Evolutionary conservation across 2,329 filamentous ascomycete genomes (phyloP).

Genomic region (Madurella fahalii): DNA sequence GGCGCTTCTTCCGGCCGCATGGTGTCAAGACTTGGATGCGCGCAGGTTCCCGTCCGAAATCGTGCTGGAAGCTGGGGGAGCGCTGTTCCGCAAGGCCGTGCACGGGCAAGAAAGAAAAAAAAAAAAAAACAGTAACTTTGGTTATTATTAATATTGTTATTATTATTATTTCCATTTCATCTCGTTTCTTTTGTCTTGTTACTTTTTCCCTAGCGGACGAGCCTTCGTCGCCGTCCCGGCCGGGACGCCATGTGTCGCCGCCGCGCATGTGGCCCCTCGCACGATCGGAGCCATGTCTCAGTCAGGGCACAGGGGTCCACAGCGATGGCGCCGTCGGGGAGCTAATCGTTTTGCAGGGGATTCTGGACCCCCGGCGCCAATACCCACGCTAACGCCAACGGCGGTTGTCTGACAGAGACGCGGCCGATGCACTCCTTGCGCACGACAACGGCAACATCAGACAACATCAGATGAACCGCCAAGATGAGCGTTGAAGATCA

Average conservation of each 20-base stretch:
- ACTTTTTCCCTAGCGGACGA: too few species aligned
- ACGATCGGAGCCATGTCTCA: slow-evolving; percentile 24
- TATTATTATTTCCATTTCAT: neutral
- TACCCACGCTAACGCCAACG: slow-evolving; percentile 8
- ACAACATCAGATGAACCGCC: slow-evolving; percentile 18
- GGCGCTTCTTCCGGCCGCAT: slow-evolving; percentile 2
- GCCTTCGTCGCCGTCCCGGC: neutral
- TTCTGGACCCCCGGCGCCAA: neutral
- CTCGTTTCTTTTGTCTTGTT: too few species aligned
- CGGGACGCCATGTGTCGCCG: slow-evolving; percentile 15
- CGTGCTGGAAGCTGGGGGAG: neutral
- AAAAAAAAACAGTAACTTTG: too few species aligned
- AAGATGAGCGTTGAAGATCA: slow-evolving; percentile 23
- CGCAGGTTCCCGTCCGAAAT: neutral
- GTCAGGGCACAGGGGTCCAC: slow-evolving; percentile 13
- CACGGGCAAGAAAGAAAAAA: neutral
- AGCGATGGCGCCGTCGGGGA: slow-evolving; percentile 18
- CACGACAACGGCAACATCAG: neutral
- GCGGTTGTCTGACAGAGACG: neutral
- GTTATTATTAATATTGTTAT: too few species aligned
- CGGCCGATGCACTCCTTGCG: neutral
- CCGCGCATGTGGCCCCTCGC: slow-evolving; percentile 7
- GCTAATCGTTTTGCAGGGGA: slow-evolving; percentile 11
- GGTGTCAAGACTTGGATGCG: neutral
- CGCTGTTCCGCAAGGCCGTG: slow-evolving; percentile 1